A percentile compares a stretch with the other conserved stretches of the same genome.
Conservation (phyloP, 306 rosid species). For the Dicorynia guianensis region DNA sequence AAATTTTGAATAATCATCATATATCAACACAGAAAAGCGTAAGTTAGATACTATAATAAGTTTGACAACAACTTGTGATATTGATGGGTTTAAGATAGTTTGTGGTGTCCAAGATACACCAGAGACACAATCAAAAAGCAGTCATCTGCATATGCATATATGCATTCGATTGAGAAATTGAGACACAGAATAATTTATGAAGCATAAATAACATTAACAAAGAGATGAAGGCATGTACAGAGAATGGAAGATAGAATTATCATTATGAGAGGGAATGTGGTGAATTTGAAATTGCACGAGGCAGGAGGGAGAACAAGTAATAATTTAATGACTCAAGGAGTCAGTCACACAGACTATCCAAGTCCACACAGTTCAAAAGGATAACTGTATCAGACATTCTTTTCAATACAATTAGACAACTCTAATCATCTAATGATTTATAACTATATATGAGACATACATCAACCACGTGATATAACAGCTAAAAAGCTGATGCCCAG, state of each 20-base stretch:
- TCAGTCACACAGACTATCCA: neutral
- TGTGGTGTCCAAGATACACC: neutral
- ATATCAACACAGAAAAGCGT: neutral
- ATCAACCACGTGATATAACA: constrained; percentile 13
- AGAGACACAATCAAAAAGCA: neutral
- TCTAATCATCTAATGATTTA: constrained; percentile 9
- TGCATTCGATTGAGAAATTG: neutral
- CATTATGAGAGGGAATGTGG: neutral
- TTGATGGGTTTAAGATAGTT: neutral
- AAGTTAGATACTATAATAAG: constrained; percentile 3
- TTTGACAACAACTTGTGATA: constrained; percentile 4
- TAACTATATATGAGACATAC: constrained; percentile 12
- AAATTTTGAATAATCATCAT: neutral
- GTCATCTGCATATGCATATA: too few relatives aligned
- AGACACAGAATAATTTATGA: neutral
- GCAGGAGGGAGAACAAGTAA: neutral
- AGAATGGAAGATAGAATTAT: constrained; percentile 2
- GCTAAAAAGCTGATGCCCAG: neutral
- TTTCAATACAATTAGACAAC: constrained; percentile 9
- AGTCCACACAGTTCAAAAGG: constrained; percentile 6
- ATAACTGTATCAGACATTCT: neutral
- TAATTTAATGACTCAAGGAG: constrained; percentile 14
- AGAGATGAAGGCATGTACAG: neutral
- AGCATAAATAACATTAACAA: constrained; percentile 9
- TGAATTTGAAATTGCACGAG: constrained; percentile 2